Evolutionary conservation across 176 grass and related monocot genomes (phyloP).

Genomic region (Zoysia pacifica): DNA sequence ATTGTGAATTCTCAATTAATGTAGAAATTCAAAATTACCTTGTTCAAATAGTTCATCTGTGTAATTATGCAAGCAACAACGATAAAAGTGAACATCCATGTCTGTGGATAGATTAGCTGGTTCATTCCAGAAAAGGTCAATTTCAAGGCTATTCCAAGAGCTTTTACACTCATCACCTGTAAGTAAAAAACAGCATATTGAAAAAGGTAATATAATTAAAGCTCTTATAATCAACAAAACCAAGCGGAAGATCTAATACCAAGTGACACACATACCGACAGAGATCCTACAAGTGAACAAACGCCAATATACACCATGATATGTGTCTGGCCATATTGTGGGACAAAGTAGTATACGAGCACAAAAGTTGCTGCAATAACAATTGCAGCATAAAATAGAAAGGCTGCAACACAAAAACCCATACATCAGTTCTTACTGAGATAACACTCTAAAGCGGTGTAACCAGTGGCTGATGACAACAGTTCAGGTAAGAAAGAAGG

Average conservation of each 20-base stretch:
- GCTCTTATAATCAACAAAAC: not conserved
- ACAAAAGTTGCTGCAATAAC: constrained; percentile 75
- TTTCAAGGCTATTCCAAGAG: constrained; percentile 92
- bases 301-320: constrained; percentile 97
- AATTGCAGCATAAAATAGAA: constrained; percentile 69
- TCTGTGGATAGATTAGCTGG: constrained; percentile 88
- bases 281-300: constrained; percentile 93
- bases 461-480: not conserved
- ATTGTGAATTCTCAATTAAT: not conserved
- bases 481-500: constrained; percentile 1
- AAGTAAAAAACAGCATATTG: constrained; percentile 38
- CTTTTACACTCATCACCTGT: constrained; percentile 98
- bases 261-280: constrained; percentile 66
- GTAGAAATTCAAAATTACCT: constrained; percentile 55
- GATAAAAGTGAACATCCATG: constrained; percentile 82
- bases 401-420: constrained; percentile 49
- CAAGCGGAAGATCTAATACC: not conserved
- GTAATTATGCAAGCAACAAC: constrained; percentile 77
- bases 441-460: not conserved
- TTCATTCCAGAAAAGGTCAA: constrained; percentile 94
- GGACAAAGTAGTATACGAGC: constrained; percentile 73
- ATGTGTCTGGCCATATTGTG: constrained; percentile 90
- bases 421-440: constrained; percentile 27
- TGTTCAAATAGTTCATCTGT: constrained; percentile 98
- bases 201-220: not conserved